A percentile compares a stretch with the other conserved stretches of the same genome.
Conservation (phyloP, 2,329 filamentous ascomycete species). For the Plenodomus lindquistii region DNA sequence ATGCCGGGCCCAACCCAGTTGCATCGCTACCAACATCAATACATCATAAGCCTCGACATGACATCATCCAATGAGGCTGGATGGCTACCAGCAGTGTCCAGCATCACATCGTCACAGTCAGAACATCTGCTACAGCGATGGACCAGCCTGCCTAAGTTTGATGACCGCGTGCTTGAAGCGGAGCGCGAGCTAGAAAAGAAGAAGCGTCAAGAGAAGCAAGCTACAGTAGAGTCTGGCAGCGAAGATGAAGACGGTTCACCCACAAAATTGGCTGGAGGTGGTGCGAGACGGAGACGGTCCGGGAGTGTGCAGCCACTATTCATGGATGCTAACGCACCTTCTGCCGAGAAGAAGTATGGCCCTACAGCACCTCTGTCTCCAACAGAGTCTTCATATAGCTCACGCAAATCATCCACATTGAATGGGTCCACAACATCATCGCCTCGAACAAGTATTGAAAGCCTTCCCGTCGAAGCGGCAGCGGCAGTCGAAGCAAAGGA, state of each 20-base stretch:
- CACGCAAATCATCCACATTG: conserved; percentile 12
- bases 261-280: conserved; percentile 11
- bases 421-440: conserved; percentile 22
- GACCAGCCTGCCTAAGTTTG: conserved; percentile 39
- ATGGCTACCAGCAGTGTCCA: conserved; percentile 30
- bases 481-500: conserved; percentile 38
- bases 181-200: conserved; percentile 26
- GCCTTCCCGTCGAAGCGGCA: conserved; percentile 34
- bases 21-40: conserved; percentile 32
- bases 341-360: conserved; percentile 19
- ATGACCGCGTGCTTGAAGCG: conserved; percentile 28
- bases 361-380: conserved; percentile 32
- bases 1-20: conserved; percentile 27
- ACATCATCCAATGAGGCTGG: conserved; percentile 21
- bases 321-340: conserved; percentile 24
- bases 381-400: conserved; percentile 29
- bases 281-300: conserved; percentile 15
- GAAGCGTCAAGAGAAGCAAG: conserved; percentile 34
- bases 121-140: conserved; percentile 37
- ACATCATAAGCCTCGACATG: conserved; percentile 29
- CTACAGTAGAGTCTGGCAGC: conserved; percentile 41
- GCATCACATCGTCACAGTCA: conserved; percentile 24
- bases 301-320: conserved; percentile 35
- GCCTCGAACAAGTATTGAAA: conserved; percentile 29
- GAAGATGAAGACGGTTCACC: conserved; percentile 29